These are phyloP conservation scores for Cyclostephanos invisitatus DNA, from an alignment of 108 stramenopile species.

Conservation along the genomic window DNA sequence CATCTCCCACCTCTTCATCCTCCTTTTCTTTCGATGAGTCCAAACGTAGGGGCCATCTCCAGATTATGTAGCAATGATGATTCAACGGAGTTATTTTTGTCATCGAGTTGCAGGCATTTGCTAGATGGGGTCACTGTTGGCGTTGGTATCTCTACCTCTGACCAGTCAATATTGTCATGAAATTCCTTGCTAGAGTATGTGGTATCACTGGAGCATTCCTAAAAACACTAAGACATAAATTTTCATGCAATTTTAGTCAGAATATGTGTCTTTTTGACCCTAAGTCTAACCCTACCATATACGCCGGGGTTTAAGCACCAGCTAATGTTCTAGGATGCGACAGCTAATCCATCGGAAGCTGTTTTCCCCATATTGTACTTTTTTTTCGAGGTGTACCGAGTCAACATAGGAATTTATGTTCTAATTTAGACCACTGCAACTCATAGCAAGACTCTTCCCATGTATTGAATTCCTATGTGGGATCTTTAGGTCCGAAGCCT, in stretches of 20 bases:
- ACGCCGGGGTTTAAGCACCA: not conserved
- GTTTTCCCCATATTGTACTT: too few species aligned
- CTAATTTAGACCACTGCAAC: not conserved
- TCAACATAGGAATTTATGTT: not conserved
- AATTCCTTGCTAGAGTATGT: too few species aligned
- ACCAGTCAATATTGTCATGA: conserved; percentile 5
- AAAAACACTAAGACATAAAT: too few species aligned
- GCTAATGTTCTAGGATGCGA: not conserved
- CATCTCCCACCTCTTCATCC: conserved; percentile 28
- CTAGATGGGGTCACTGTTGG: conserved; percentile 2
- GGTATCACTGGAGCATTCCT: too few species aligned
- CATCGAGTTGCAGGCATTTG: not conserved
- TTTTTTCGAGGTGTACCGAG: too few species aligned
- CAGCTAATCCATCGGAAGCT: not conserved
- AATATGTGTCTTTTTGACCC: too few species aligned
- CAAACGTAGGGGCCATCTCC: not conserved
- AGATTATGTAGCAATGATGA: not conserved
- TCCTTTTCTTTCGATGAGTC: not conserved
- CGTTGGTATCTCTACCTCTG: not conserved
- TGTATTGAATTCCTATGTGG: not conserved
- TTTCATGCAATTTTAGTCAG: too few species aligned
- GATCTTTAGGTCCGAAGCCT: not conserved
- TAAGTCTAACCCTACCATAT: too few species aligned
- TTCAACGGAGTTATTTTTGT: not conserved
- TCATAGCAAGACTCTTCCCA: not conserved